Conservation (phyloP, 176 grass and related monocot species). For the Eragrostis nindensis region DNA sequence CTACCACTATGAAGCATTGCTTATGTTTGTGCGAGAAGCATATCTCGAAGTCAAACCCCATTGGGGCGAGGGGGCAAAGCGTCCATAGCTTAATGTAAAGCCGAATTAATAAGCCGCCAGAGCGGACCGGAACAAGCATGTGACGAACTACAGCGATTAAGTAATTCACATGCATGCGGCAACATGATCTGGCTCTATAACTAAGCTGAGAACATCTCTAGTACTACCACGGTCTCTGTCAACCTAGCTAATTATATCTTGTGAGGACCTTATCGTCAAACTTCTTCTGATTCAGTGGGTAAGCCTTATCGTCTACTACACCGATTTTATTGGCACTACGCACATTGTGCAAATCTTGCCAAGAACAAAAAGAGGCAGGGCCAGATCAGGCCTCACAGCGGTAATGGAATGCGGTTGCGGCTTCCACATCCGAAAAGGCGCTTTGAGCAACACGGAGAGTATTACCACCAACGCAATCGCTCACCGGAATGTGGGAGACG, state of each 20-base stretch:
- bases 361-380: slow-evolving; percentile 6
- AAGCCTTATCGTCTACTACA: slow-evolving; percentile 3
- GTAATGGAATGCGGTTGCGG: slow-evolving; percentile 24
- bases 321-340: slow-evolving; percentile 26
- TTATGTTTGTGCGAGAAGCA: not conserved
- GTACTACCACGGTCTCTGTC: not conserved
- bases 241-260: slow-evolving; percentile 9
- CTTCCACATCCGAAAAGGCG: slow-evolving; percentile 37
- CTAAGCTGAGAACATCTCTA: not conserved
- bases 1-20: not conserved
- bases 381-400: slow-evolving; percentile 6
- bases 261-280: slow-evolving; percentile 22
- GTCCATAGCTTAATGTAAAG: slow-evolving; percentile 7
- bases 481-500: not conserved
- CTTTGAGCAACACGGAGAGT: not conserved
- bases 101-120: not conserved
- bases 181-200: not conserved
- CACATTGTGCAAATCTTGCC: slow-evolving; percentile 16
- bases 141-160: not conserved
- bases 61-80: not conserved
- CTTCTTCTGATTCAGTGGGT: not conserved
- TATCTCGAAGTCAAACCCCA: not conserved
- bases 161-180: not conserved
- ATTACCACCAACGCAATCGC: not conserved
- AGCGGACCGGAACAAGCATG: not conserved